These are phyloP conservation scores for Fusarium sp. DNA, from an alignment of 2,329 filamentous ascomycete species.

Conservation along the genomic window DNA sequence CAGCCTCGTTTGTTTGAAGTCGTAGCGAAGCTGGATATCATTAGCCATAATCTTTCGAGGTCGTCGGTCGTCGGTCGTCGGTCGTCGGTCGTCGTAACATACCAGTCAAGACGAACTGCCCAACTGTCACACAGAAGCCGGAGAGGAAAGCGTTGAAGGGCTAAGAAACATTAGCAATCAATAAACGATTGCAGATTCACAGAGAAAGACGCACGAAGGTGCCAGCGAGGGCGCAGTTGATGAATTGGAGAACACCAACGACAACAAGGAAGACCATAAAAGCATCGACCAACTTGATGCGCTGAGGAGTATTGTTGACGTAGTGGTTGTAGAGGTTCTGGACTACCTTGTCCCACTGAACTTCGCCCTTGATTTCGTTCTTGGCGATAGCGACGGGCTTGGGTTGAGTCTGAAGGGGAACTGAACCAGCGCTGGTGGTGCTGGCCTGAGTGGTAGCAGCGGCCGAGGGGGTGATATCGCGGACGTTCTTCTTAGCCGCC, in stretches of 20 bases:
- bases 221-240: conserved; percentile 89
- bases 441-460: conserved; percentile 45
- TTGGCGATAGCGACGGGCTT: conserved; percentile 37
- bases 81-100: conserved; percentile 48
- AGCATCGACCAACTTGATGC: conserved; percentile 88
- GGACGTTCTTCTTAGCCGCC: conserved; percentile 61
- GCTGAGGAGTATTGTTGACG: conserved; percentile 81
- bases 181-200: not conserved
- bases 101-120: conserved; percentile 96
- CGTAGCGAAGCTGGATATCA: conserved; percentile 70
- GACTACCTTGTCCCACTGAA: conserved; percentile 67
- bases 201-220: conserved; percentile 79
- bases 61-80: not conserved
- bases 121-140: conserved; percentile 92
- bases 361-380: conserved; percentile 35
- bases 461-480: conserved; percentile 47
- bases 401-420: conserved; percentile 35
- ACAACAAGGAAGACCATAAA: conserved; percentile 90
- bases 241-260: conserved; percentile 89
- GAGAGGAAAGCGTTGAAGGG: conserved; percentile 99
- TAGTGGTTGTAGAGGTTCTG: conserved; percentile 81
- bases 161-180: conserved; percentile 57
- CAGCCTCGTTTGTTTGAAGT: conserved; percentile 89
- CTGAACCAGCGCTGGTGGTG: conserved; percentile 42
- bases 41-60: conserved; percentile 12